Evolutionary conservation across 345 rosid species (phyloP).

Genomic region (Trapa bicornis): DNA sequence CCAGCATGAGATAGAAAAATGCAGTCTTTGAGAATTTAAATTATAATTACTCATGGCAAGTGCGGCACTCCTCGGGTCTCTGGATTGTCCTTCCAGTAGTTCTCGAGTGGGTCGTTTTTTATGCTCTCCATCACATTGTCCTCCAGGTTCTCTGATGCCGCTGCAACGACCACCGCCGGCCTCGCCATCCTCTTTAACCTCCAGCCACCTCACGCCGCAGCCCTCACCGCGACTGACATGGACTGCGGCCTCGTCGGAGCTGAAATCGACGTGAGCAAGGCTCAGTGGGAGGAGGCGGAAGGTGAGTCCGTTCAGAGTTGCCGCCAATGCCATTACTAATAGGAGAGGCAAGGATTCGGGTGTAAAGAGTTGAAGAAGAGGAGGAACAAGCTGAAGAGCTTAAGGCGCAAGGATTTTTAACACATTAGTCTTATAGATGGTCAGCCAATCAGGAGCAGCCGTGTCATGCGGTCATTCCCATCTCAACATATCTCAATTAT

Average conservation of each 20-base stretch:
- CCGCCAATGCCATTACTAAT: constrained; percentile 31
- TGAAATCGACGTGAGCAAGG: constrained; percentile 11
- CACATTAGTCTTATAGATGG: too few relatives aligned
- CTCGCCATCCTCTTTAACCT: constrained; percentile 19
- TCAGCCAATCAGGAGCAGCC: too few relatives aligned
- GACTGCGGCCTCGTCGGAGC: background rate
- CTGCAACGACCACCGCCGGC: constrained; percentile 32
- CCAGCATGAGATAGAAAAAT: too few relatives aligned
- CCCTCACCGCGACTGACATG: constrained; percentile 9
- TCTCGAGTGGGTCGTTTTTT: constrained; percentile 72
- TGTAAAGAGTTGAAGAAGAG: background rate
- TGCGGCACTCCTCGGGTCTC: constrained; percentile 91
- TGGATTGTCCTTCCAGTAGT: constrained; percentile 79
- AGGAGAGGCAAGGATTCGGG: background rate
- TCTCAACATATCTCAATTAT: too few relatives aligned
- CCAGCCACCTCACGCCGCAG: constrained; percentile 29
- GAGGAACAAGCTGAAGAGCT: background rate
- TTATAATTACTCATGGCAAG: constrained; percentile 35
- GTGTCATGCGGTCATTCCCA: too few relatives aligned
- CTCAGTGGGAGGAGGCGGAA: constrained; percentile 34
- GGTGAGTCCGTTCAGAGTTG: constrained; percentile 40
- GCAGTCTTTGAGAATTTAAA: too few relatives aligned
- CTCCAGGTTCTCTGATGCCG: constrained; percentile 59
- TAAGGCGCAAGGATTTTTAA: background rate
- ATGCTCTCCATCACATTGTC: constrained; percentile 82